Evolutionary conservation across 2,329 filamentous ascomycete genomes (phyloP).

Genomic region (Neonectria magnoliae): DNA sequence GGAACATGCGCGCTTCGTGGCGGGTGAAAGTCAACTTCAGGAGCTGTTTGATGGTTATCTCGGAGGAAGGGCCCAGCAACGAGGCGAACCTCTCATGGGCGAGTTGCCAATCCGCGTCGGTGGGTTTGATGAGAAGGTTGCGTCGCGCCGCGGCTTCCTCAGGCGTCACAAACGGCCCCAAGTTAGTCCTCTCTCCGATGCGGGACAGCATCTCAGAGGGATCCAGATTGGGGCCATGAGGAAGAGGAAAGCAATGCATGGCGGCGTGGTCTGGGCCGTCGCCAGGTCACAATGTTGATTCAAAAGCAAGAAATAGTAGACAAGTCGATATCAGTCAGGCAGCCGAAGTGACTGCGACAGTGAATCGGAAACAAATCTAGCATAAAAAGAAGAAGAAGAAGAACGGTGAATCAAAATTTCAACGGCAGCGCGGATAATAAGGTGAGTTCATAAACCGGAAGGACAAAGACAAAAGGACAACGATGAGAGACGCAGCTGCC

Average conservation of each 20-base stretch:
- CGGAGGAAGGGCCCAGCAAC: conserved; percentile 33
- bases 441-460: not conserved
- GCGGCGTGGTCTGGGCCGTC: not conserved
- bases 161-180: not conserved
- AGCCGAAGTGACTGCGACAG: not conserved
- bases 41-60: conserved; percentile 44
- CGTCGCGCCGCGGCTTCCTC: conserved; percentile 23
- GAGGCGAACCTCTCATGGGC: conserved; percentile 45
- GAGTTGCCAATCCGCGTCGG: conserved; percentile 34
- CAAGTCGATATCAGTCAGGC: not conserved
- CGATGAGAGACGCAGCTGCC: not conserved
- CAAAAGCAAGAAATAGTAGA: not conserved
- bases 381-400: not conserved
- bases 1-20: conserved; percentile 48
- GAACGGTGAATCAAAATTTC: not conserved
- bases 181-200: not conserved
- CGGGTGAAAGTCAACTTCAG: conserved; percentile 47
- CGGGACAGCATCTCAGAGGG: not conserved
- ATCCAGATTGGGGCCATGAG: not conserved
- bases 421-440: not conserved
- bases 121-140: conserved; percentile 39
- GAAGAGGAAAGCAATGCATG: not conserved
- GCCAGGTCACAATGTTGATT: not conserved
- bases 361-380: not conserved
- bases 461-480: not conserved